Base-by-base conservation (phyloP, 805 yeast genomes). In the Candida awuae region DNA sequence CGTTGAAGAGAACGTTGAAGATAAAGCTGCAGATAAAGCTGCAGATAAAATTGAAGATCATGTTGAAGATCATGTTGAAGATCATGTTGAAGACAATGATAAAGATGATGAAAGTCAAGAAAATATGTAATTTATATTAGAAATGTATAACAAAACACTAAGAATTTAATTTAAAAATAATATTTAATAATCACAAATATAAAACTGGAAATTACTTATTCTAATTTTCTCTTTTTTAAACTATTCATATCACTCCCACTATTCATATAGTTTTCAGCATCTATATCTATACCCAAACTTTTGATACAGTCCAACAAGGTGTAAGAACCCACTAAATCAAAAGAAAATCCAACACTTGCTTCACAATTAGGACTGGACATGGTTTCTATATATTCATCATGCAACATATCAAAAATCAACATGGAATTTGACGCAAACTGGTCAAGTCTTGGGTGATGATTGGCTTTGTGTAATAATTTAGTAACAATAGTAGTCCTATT, bases 381-480 rank as follows among this genome's bases (percentile, higher is more conserved):
- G 14, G 19, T 21, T 15, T 41, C 44, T 9, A 41, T 20, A 28
- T 37, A 41, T 15, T 41, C 38, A 33, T 36, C 44, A 33, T 37
- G 44, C 21, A 41, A 41, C 12, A 30, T 27, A 30, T 41, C 44
- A 26, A 41, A 41, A 14, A 41, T 37, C 8, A 41, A 20, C 41
- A 37, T 37, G 6, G 44, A 37, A 30, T 41, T 41, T 1, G 41
- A 33, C 9, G 44, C 38, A 37, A 19, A 25, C 23, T 12, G 26
- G 27, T 41, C 41, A 12, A 41, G 4, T 23, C 13, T 29, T 10
- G 37, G 30, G 30, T 29, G 26, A 25, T 37, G 21, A 28, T 37
- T 37, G 7, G 44, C 31, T 25, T 41, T 41, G 14, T 33, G 15
- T 14, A 41, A 27, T 16, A 41, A 20, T 25, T 33, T 41, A 1